These are phyloP conservation scores for Daphne laureola DNA, from an alignment of 441 rosid species.

Conservation along the genomic window DNA sequence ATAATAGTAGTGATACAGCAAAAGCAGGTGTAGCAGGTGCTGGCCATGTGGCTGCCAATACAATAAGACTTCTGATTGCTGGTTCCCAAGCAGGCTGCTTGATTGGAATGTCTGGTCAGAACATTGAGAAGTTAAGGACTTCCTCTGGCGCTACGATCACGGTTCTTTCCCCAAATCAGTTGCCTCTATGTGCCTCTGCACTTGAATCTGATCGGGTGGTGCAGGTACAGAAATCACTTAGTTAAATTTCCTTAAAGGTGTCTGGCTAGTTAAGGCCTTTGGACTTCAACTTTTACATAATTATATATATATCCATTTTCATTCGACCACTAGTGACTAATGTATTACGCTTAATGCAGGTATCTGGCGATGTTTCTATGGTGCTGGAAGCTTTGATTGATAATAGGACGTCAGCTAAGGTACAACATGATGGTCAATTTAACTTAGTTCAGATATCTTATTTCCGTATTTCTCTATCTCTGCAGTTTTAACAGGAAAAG, in stretches of 20 bases:
- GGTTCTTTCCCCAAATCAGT: conserved; percentile 53
- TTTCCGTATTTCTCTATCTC: no score
- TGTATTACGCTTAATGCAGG: conserved; percentile 20
- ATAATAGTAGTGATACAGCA: conserved; percentile 23
- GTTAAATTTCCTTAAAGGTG: background rate
- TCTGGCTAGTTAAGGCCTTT: no score
- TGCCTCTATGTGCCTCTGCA: conserved; percentile 68
- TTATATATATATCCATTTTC: background rate
- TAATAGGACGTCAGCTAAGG: conserved; percentile 56
- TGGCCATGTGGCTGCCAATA: conserved; percentile 55
- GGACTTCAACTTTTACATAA: no score
- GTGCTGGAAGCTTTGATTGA: conserved; percentile 50
- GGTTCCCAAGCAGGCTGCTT: conserved; percentile 58
- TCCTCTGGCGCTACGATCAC: conserved; percentile 51
- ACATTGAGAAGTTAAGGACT: conserved; percentile 53
- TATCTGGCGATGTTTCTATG: conserved; percentile 49
- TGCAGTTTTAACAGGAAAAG: no score
- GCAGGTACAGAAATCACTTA: conserved; percentile 29
- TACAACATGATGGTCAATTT: background rate
- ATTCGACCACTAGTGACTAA: background rate
- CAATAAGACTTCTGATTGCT: conserved; percentile 49
- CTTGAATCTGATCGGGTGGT: conserved; percentile 60
- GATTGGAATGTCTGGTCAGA: conserved; percentile 58
- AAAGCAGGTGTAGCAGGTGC: conserved; percentile 23
- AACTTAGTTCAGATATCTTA: background rate